These are phyloP conservation scores for Yamadazyma membranifaciens DNA, from an alignment of 1,139 yeast genomes.

Conservation along the genomic window DNA sequence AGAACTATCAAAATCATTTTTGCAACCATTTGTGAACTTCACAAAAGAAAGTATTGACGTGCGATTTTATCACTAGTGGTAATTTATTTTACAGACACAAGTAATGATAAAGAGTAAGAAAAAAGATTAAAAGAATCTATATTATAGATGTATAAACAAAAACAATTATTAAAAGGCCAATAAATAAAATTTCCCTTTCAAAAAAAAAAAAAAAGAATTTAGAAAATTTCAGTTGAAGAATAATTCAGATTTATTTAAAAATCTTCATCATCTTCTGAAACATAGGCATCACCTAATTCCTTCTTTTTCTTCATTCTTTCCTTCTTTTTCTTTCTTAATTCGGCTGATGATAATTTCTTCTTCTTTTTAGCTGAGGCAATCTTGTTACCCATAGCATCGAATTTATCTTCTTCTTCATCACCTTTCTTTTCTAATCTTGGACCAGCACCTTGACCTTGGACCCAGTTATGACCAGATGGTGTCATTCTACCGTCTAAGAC, in stretches of 20 bases:
- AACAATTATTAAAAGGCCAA: constrained; percentile 15
- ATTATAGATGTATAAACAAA: constrained; percentile 19
- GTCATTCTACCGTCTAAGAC: constrained; percentile 97
- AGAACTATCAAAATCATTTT: constrained; percentile 1
- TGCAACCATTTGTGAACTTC: constrained; percentile 9
- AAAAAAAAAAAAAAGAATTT: constrained; percentile 7
- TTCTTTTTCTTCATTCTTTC: constrained; percentile 99
- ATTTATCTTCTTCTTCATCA: constrained; percentile 95
- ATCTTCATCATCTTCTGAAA: constrained; percentile 85
- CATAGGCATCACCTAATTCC: constrained; percentile 99
- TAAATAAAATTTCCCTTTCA: constrained; percentile 11
- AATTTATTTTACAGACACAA: neutral
- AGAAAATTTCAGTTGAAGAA: constrained; percentile 4
- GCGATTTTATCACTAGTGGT: neutral
- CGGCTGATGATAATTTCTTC: constrained; percentile 97
- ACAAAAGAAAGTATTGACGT: neutral
- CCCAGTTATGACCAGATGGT: constrained; percentile 99
- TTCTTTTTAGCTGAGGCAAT: constrained; percentile 94
- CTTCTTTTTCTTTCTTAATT: constrained; percentile 99
- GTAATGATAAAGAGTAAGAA: constrained; percentile 1
- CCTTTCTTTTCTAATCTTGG: constrained; percentile 97
- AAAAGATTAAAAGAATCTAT: constrained; percentile 12
- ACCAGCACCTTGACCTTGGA: constrained; percentile 99
- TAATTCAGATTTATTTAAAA: constrained; percentile 21
- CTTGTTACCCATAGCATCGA: constrained; percentile 99